These are phyloP conservation scores for Ambrosia trifida DNA, from an alignment of 129 eudicot species.

Conservation along the genomic window DNA sequence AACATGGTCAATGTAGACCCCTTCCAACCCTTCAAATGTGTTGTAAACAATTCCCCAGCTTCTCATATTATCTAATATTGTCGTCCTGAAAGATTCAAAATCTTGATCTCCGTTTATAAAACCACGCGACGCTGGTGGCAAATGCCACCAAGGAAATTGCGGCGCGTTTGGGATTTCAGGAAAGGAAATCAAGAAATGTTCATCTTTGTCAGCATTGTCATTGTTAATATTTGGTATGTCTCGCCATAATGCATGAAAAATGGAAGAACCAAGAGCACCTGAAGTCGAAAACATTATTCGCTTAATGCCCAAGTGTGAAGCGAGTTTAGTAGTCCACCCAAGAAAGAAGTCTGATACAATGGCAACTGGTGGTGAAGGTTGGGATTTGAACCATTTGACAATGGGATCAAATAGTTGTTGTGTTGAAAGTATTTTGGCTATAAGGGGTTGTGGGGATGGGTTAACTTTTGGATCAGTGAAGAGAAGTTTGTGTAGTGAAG, in stretches of 20 bases:
- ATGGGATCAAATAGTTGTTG: slow-evolving; percentile 17
- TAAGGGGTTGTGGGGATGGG: slow-evolving; percentile 37
- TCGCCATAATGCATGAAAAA: slow-evolving; percentile 20
- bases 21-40: slow-evolving; percentile 36
- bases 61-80: slow-evolving; percentile 26
- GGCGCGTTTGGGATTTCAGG: slow-evolving; percentile 37
- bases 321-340: slow-evolving; percentile 43
- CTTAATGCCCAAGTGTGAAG: slow-evolving; percentile 32
- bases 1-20: slow-evolving; percentile 27
- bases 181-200: slow-evolving; percentile 22
- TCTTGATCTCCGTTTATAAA: slow-evolving; percentile 30
- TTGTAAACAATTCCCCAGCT: slow-evolving; percentile 43
- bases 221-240: slow-evolving; percentile 10
- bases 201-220: not conserved
- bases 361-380: slow-evolving; percentile 22
- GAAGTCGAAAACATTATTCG: slow-evolving; percentile 37
- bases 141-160: slow-evolving; percentile 25
- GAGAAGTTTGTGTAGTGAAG: slow-evolving; percentile 40
- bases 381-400: slow-evolving; percentile 13
- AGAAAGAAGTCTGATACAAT: slow-evolving; percentile 44
- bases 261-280: slow-evolving; percentile 28
- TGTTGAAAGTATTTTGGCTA: slow-evolving; percentile 7
- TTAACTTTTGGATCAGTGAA: slow-evolving; percentile 36
- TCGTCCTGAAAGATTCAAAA: slow-evolving; percentile 26
- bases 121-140: not conserved